phyloP scores from a whole-genome alignment of 2,329 filamentous ascomycete species.

The Clarireedia hainanense region DNA sequence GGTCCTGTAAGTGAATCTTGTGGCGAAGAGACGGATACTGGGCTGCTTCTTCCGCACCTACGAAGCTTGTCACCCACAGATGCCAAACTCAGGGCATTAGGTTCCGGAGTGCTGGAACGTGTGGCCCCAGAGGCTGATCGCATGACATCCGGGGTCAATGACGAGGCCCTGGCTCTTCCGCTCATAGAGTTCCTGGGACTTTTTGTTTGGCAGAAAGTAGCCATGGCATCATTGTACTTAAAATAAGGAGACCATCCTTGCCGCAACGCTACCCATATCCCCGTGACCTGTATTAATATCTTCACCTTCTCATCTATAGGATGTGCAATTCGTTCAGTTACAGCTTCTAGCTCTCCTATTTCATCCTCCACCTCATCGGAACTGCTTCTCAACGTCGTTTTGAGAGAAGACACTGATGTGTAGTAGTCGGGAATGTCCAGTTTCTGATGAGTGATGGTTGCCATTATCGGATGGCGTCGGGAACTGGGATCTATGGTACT shows the following conservation, averaged over 20 bases:
- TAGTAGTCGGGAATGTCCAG: slow-evolving; percentile 67
- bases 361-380: slow-evolving; percentile 7
- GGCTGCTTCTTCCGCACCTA: slow-evolving; percentile 15
- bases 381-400: slow-evolving; percentile 14
- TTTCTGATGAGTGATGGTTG: slow-evolving; percentile 52
- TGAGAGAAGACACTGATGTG: slow-evolving; percentile 45
- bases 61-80: slow-evolving; percentile 18
- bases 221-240: slow-evolving; percentile 27
- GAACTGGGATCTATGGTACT: slow-evolving; percentile 65
- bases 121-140: slow-evolving; percentile 13
- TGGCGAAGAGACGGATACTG: slow-evolving; percentile 7
- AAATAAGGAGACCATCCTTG: slow-evolving; percentile 36
- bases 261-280: slow-evolving; percentile 43
- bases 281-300: slow-evolving; percentile 43
- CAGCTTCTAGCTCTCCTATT: slow-evolving; percentile 14
- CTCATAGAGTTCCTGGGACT: slow-evolving; percentile 6
- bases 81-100: slow-evolving; percentile 12
- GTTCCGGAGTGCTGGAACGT: slow-evolving; percentile 21
- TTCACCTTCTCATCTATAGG: slow-evolving; percentile 38
- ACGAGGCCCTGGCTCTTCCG: slow-evolving; percentile 19
- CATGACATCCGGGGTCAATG: slow-evolving; percentile 20
- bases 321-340: slow-evolving; percentile 29
- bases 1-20: slow-evolving; percentile 24
- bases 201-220: slow-evolving; percentile 7
- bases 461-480: slow-evolving; percentile 67